These are phyloP conservation scores for Rhizopus stolonifer DNA, from an alignment of 371 early-diverging fungal genomes.

Conservation along the genomic window DNA sequence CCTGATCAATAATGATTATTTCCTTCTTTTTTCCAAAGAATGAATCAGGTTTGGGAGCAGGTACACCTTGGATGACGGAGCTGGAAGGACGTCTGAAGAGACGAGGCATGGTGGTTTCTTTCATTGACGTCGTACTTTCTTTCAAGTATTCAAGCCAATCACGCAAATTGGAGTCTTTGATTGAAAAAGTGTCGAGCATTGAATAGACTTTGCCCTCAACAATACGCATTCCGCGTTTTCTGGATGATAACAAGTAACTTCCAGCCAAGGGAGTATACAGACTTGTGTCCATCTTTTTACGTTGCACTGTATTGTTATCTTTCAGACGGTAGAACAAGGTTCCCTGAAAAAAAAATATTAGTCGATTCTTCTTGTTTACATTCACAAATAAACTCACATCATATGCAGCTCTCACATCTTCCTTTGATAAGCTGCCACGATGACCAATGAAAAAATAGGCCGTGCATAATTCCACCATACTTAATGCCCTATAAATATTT, in stretches of 20 bases:
- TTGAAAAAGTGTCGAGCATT: conserved; percentile 1
- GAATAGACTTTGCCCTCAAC: neutral
- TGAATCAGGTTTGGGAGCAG: conserved; percentile 11
- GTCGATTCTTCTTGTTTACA: neutral
- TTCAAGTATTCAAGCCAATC: conserved; percentile 18
- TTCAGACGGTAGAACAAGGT: conserved; percentile 23
- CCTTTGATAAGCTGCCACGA: conserved; percentile 23
- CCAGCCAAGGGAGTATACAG: conserved; percentile 2
- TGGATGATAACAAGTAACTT: conserved; percentile 11
- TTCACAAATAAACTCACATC: conserved; percentile 26
- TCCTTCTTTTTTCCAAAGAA: neutral
- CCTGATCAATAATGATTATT: neutral
- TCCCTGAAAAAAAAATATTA: conserved; percentile 12
- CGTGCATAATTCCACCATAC: conserved; percentile 27
- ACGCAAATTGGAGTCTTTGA: neutral
- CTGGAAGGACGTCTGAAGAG: conserved; percentile 7
- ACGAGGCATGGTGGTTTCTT: conserved; percentile 4
- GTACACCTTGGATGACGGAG: conserved; percentile 17
- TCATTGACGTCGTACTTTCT: conserved; percentile 11
- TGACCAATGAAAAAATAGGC: conserved; percentile 42
- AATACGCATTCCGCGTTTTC: neutral
- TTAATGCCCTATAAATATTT: conserved; percentile 16
- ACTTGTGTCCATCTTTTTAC: neutral
- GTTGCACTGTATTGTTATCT: conserved; percentile 9
- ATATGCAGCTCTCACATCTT: conserved; percentile 34